A percentile compares a stretch with the other conserved stretches of the same genome.
phyloP scores from a whole-genome alignment of 345 rosid species.

The Kandelia obovata region DNA sequence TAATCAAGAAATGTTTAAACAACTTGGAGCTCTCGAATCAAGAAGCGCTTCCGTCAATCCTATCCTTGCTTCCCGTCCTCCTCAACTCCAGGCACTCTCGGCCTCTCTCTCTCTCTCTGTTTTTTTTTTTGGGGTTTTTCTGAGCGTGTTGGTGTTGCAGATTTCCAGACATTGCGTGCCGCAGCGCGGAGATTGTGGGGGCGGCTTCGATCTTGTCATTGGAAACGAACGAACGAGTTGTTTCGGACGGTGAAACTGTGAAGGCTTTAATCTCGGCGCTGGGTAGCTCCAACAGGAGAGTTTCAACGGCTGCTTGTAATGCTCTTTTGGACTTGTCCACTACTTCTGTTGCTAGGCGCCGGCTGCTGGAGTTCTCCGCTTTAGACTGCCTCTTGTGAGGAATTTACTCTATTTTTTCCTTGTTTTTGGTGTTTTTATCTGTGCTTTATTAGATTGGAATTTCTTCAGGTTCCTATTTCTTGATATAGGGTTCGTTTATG shows the following conservation, averaged over 20 bases:
- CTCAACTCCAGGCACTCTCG: conserved; percentile 34
- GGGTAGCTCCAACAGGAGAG: conserved; percentile 16
- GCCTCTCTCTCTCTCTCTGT: background rate
- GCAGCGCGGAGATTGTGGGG: conserved; percentile 41
- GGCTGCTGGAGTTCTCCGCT: conserved; percentile 39
- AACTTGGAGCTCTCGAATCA: conserved; percentile 13
- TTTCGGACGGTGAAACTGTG: conserved; percentile 36
- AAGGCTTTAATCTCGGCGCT: conserved; percentile 31
- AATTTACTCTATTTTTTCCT: background rate
- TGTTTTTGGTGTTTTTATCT: background rate
- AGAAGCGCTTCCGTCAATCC: conserved; percentile 18
- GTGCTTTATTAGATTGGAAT: conserved; percentile 28
- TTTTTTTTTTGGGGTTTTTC: background rate
- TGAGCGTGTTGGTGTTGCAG: conserved; percentile 10
- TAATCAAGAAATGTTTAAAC: conserved; percentile 32
- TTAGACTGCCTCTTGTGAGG: conserved; percentile 11
- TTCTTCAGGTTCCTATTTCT: conserved; percentile 41
- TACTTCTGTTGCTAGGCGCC: conserved; percentile 38
- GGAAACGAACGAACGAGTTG: conserved; percentile 38
- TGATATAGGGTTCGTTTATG: conserved; percentile 21
- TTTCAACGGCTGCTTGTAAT: conserved; percentile 39
- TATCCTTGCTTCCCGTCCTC: conserved; percentile 43
- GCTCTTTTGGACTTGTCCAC: conserved; percentile 51
- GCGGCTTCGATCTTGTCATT: conserved; percentile 35
- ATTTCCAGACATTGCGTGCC: conserved; percentile 25